Base-by-base conservation (phyloP, 2,329 filamentous ascomycete genomes). In the Fusarium aywerte region DNA sequence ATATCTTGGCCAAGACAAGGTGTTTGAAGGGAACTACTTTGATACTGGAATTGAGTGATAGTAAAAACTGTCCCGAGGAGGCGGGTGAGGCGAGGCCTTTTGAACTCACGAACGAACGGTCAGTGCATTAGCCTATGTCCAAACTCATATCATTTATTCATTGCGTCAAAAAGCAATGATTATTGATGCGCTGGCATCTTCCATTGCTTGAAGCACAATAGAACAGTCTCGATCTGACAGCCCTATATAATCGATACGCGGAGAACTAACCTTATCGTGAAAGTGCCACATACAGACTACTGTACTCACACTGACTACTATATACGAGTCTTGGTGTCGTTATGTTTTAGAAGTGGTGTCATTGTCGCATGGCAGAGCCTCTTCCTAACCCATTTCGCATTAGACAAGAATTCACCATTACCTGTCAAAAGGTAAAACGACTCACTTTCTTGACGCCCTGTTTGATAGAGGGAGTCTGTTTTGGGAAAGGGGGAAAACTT, bases 381-480 rank as follows among this genome's bases (percentile, higher is more conserved):
- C 58, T 52, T 66, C 64, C 64, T 67, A 67, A 65, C 59, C 63
- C 43, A 20, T 63, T 67, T 64, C 5, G 58, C 52, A 23, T 54
- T 67, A 68, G 64, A 55, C 53, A 48, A 40, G 52, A 59, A 53
- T 36, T n/a, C 25, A 40, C 49, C 25, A 27, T 51, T 11, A 55
- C 64, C 64, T 44, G 40, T 50, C 39, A 50, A 29, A 52, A 40
- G 29, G 18, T 11, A 39, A 21, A 52, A 58, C 58, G 58, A 63
- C 67, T 58, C 59, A 44, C 67, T 52, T 64, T 32, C 33, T 53
- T 23, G 16, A 53, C 64, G 64, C 64, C 64, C 58, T 36, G 35
- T 21, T 39, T 45, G 43, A 58, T 43, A 53, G 43, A 52, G 9
- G 31, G 51, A 36, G 15, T n/a, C 29, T 48, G 33, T 61, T 51